Percentiles rank a stretch among this genome's conserved stretches.
Conservation (phyloP, 148 eudicot species). For the Cornus kousa region DNA sequence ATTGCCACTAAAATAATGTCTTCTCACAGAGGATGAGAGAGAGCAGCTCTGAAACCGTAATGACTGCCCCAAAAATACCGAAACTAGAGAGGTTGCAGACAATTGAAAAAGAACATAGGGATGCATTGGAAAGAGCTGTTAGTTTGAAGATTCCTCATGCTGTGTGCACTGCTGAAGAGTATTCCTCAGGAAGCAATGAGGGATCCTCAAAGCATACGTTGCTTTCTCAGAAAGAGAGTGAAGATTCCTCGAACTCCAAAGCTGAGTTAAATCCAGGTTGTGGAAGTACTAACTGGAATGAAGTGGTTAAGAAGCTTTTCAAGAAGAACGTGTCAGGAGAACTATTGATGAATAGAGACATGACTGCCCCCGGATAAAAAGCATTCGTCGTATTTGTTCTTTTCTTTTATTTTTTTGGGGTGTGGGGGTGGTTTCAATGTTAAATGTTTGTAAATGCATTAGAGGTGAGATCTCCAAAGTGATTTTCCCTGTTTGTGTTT, state of each 20-base stretch:
- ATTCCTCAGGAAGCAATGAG: slow-evolving; percentile 16
- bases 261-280: slow-evolving; percentile 16
- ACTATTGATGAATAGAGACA: slow-evolving; percentile 19
- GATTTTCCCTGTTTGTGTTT: neutral
- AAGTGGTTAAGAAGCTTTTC: slow-evolving; percentile 55
- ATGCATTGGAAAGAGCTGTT: slow-evolving; percentile 86
- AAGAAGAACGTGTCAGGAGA: slow-evolving; percentile 38
- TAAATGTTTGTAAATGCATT: neutral
- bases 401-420: neutral
- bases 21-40: slow-evolving; percentile 55
- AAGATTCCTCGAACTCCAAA: slow-evolving; percentile 6
- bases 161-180: slow-evolving; percentile 29
- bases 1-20: neutral
- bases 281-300: slow-evolving; percentile 57
- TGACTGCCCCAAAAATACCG: slow-evolving; percentile 62
- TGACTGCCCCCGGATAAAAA: slow-evolving; percentile 17
- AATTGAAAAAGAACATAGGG: slow-evolving; percentile 74
- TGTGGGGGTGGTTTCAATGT: neutral
- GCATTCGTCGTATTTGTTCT: neutral
- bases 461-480: neutral
- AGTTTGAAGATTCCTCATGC: slow-evolving; percentile 86
- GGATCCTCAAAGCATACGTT: neutral
- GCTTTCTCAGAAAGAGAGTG: slow-evolving; percentile 10
- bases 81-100: slow-evolving; percentile 66
- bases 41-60: slow-evolving; percentile 30